Base-by-base conservation (phyloP, 371 early-diverging fungal species). In the Apophysomyces trapeziformis region DNA sequence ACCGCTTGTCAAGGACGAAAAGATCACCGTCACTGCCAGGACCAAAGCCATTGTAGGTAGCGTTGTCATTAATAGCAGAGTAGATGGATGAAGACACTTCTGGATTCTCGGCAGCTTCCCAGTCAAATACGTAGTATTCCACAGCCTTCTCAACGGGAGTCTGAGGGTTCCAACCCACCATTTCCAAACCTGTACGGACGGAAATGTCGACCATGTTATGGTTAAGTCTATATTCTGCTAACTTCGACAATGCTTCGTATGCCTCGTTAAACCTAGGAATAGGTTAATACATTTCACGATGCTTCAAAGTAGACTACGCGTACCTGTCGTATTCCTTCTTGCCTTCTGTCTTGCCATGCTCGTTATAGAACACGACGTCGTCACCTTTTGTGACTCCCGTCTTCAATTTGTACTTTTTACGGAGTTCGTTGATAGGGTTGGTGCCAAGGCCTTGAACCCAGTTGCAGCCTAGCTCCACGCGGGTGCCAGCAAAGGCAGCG, bases 391-490 rank as follows among this genome's bases (percentile, higher is more conserved):
- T 77, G 9, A 18, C 18, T 5, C 66, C 72, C 5, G 77, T 73
- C 26, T 71, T 60, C 5, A 83, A 57, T 5, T 66, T 66, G 36
- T 77, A 74, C 54, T 83, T 78, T 57, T 73, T 46, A 6, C 77
- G 72, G 9, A 83, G 65, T 38, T 73, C 61, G 35, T 79, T 73
- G 62, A 83, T 64, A 11, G 80, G 83, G 21, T 83, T 83, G 1
- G 70, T 66, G 4, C 83, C 83, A 2, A 83, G 47, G n/a, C 79
- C 83, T 66, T 83, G 83, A 26, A 82, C 83, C 83, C 83, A 83
- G 39, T 83, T 83, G 50, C 80, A 79, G 9, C 83, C 83, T 13
- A 77, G 21, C 63, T 83, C 83, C 54, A 83, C 67, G 26, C 67
- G 65, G 12, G 66, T 58, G 41, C 67, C 74, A 7, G 71, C 80